These are phyloP conservation scores for Rhodotorula glutinis DNA, from an alignment of 1,284 basidiomycete genomes.

Conservation along the genomic window DNA sequence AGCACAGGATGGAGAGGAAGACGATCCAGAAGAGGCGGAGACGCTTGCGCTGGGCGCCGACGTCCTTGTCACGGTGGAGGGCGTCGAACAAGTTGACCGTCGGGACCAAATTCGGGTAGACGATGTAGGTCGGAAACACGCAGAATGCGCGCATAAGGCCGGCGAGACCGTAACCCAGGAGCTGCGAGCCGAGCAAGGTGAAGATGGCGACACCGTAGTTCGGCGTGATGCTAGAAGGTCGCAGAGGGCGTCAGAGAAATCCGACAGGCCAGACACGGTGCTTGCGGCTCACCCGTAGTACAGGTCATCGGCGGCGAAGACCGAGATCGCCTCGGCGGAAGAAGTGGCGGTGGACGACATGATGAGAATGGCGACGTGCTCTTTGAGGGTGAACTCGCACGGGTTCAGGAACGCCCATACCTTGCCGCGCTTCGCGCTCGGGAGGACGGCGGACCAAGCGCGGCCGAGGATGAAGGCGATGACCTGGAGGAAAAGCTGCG, in stretches of 20 bases:
- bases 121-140: slow-evolving; percentile 40
- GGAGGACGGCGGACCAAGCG: slow-evolving; percentile 28
- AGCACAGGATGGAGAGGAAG: slow-evolving; percentile 42
- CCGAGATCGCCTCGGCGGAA: slow-evolving; percentile 63
- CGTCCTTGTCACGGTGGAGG: slow-evolving; percentile 55
- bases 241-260: too few species aligned
- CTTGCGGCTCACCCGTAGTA: slow-evolving; percentile 51
- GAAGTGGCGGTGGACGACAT: slow-evolving; percentile 65
- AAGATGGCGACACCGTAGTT: slow-evolving; percentile 50
- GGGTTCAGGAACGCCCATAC: slow-evolving; percentile 41
- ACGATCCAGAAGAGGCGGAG: slow-evolving; percentile 44
- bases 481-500: slow-evolving; percentile 40
- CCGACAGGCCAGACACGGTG: background rate
- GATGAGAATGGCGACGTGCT: slow-evolving; percentile 47
- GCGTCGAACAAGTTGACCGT: slow-evolving; percentile 61
- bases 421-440: slow-evolving; percentile 28
- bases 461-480: slow-evolving; percentile 38
- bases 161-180: slow-evolving; percentile 34
- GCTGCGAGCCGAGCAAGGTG: slow-evolving; percentile 27
- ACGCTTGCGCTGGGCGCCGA: slow-evolving; percentile 40
- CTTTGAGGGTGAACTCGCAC: slow-evolving; percentile 40
- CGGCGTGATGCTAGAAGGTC: slow-evolving; percentile 50
- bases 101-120: slow-evolving; percentile 45
- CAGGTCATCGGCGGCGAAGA: slow-evolving; percentile 63
- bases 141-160: slow-evolving; percentile 36